Percentiles rank a stretch among this genome's conserved stretches.
Conservation (phyloP, 1,139 yeast species). For the Debaryomyces sp. region DNA sequence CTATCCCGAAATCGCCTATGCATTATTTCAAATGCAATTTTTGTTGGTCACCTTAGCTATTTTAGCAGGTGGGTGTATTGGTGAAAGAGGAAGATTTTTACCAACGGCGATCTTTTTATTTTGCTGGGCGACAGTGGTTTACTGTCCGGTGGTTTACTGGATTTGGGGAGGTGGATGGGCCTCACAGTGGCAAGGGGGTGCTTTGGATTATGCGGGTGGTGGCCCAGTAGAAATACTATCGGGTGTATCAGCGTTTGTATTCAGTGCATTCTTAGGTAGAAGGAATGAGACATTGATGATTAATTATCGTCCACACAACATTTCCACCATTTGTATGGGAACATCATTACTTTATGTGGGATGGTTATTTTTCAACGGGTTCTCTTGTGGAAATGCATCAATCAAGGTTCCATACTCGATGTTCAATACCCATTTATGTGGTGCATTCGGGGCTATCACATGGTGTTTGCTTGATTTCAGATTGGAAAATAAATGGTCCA, state of each 20-base stretch:
- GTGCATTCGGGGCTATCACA: conserved; percentile 86
- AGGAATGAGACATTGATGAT: conserved; percentile 82
- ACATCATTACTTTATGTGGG: conserved; percentile 69
- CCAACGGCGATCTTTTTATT: conserved; percentile 85
- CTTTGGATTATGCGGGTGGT: conserved; percentile 95
- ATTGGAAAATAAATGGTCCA: conserved; percentile 87
- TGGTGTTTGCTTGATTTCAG: conserved; percentile 93
- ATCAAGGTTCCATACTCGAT: conserved; percentile 78
- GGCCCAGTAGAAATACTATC: conserved; percentile 95
- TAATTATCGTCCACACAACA: conserved; percentile 94
- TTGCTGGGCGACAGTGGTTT: conserved; percentile 88
- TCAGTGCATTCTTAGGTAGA: conserved; percentile 79
- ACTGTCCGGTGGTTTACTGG: conserved; percentile 94
- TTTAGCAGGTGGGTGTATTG: conserved; percentile 85
- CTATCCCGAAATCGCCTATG: conserved; percentile 84
- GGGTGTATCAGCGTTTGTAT: conserved; percentile 89
- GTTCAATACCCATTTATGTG: conserved; percentile 89
- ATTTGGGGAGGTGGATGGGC: conserved; percentile 98
- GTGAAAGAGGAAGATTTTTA: conserved; percentile 87
- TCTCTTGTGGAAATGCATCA: conserved; percentile 68
- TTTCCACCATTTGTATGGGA: conserved; percentile 80
- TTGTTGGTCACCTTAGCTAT: conserved; percentile 88
- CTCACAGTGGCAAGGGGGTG: conserved; percentile 71
- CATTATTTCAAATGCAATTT: conserved; percentile 89
- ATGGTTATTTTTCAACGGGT: conserved; percentile 90